Conservation (phyloP, 305 asterid species). For the Stenogyne calaminthoides region DNA sequence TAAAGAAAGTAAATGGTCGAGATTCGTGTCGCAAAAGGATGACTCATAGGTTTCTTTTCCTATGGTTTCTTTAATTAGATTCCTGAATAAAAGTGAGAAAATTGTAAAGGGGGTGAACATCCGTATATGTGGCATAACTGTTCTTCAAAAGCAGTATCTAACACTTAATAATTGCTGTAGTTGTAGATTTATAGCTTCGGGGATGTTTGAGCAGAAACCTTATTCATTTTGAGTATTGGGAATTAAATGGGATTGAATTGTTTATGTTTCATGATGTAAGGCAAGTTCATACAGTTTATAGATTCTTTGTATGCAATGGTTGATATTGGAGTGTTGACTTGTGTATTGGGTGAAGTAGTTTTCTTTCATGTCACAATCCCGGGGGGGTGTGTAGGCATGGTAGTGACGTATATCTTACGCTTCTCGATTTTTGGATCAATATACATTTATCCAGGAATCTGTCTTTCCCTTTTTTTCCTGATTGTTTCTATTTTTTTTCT, state of each 20-base stretch:
- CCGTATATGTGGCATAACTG: background rate
- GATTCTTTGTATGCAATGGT: constrained; percentile 15
- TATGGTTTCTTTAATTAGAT: background rate
- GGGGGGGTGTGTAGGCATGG: background rate
- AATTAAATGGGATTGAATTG: constrained; percentile 1
- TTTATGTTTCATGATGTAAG: constrained; percentile 17
- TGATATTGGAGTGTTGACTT: background rate
- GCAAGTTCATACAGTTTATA: constrained; percentile 9
- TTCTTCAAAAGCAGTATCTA: background rate
- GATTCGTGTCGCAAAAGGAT: background rate
- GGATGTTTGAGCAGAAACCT: background rate
- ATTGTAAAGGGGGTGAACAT: background rate
- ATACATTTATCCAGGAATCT: constrained; percentile 1
- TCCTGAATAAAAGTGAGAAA: background rate
- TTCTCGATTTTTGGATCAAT: constrained; percentile 6
- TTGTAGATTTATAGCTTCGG: background rate
- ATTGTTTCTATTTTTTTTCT: constrained; percentile 25
- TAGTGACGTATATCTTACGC: constrained; percentile 2
- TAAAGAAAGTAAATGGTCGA: background rate
- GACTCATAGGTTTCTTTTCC: background rate
- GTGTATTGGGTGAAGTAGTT: background rate
- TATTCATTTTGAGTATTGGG: background rate
- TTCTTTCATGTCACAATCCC: background rate
- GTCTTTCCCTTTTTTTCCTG: background rate
- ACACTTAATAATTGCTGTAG: background rate